phyloP scores from a whole-genome alignment of 169 alveolate genomes.

The Plasmodium vivax region DNA sequence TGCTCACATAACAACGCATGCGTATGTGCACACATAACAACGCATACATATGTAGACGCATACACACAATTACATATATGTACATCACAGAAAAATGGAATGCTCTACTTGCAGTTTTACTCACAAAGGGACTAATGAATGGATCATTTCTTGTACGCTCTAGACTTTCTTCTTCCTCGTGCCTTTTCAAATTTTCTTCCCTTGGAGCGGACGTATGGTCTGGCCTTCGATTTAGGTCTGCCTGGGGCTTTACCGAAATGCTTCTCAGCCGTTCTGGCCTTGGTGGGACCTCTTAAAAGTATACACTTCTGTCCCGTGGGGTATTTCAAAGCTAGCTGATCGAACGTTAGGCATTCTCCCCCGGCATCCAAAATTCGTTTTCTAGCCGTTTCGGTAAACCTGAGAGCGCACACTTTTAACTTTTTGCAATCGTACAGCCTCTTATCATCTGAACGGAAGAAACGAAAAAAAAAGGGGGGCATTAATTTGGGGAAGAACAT shows the following conservation, averaged over 20 bases:
- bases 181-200: slow-evolving; percentile 96
- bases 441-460: slow-evolving; percentile 86
- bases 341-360: slow-evolving; percentile 98
- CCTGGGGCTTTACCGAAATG: slow-evolving; percentile 98
- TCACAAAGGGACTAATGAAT: slow-evolving; percentile 8
- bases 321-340: slow-evolving; percentile 93
- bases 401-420: slow-evolving; percentile 96
- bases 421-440: slow-evolving; percentile 90
- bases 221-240: slow-evolving; percentile 91
- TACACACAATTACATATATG: neutral
- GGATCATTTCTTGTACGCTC: slow-evolving; percentile 88
- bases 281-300: slow-evolving; percentile 95
- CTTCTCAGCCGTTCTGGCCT: slow-evolving; percentile 95
- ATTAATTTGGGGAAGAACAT: neutral
- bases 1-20: too few species aligned
- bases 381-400: slow-evolving; percentile 98
- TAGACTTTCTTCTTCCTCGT: slow-evolving; percentile 93
- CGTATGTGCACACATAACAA: neutral
- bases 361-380: slow-evolving; percentile 95
- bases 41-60: neutral
- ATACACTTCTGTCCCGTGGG: slow-evolving; percentile 95
- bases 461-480: neutral
- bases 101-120: neutral
- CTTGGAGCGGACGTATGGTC: slow-evolving; percentile 93
- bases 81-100: slow-evolving; percentile 73